A percentile compares a stretch with the other conserved stretches of the same genome.
phyloP scores from a whole-genome alignment of 495 filamentous ascomycete genomes.

The Aspergillus bertholletiae region DNA sequence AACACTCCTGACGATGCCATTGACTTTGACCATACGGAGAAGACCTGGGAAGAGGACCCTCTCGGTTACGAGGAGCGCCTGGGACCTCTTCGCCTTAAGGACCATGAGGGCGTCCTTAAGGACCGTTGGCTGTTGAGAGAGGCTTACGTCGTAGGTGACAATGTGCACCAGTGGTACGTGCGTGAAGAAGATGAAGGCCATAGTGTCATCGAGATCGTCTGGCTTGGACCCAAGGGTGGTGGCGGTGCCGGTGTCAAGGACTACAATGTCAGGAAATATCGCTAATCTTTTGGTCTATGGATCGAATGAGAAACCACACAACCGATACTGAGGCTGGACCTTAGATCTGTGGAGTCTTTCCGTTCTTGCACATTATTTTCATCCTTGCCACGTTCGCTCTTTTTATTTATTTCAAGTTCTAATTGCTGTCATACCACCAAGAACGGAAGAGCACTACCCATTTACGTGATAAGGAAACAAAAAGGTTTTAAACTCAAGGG shows the following conservation, averaged over 20 bases:
- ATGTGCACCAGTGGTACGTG: slow-evolving; percentile 47
- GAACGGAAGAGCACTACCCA: not conserved
- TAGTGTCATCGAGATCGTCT: slow-evolving; percentile 48
- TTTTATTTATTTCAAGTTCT: slow-evolving; percentile 10
- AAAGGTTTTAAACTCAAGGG: slow-evolving; percentile 4
- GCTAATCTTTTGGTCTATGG: slow-evolving; percentile 2
- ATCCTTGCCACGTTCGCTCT: slow-evolving; percentile 16
- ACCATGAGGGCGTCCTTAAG: slow-evolving; percentile 41
- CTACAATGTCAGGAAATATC: slow-evolving; percentile 16
- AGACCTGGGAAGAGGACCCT: slow-evolving; percentile 55
- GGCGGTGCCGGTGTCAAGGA: slow-evolving; percentile 38
- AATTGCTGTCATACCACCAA: not conserved
- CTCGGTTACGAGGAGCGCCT: slow-evolving; percentile 50
- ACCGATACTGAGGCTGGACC: slow-evolving; percentile 25
- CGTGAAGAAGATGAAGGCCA: slow-evolving; percentile 45
- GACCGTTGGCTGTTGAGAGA: slow-evolving; percentile 45
- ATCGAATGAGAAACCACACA: slow-evolving; percentile 12
- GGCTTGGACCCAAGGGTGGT: slow-evolving; percentile 45
- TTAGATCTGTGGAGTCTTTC: slow-evolving; percentile 20
- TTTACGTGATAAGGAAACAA: slow-evolving; percentile 11
- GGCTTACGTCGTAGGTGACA: slow-evolving; percentile 40
- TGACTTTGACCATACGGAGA: slow-evolving; percentile 56
- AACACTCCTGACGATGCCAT: slow-evolving; percentile 41
- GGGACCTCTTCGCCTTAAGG: slow-evolving; percentile 46
- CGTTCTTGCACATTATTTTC: slow-evolving; percentile 42